Evolutionary conservation across 139 green algal species (phyloP), one percentile per base, ranked within the genome.

Genomic region (Ettlia oleoabundans): DNA sequence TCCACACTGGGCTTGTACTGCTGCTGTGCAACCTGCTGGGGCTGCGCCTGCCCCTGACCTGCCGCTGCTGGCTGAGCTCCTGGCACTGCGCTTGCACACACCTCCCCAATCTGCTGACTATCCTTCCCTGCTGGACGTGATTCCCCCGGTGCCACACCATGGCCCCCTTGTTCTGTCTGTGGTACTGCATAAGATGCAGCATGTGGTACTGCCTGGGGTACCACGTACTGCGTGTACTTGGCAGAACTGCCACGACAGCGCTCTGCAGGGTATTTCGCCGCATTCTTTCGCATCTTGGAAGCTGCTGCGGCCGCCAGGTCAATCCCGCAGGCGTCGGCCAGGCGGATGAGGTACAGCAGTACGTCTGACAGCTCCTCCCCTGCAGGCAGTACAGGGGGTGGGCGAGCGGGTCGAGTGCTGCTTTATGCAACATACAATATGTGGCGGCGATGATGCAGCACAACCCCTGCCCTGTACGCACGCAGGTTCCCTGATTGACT

Each of bases 291-390:
- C 19, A 95, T 64, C 61, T 87, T 96, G 87, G 35, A 63, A 51
- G 47, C 62, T 13, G 81, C 89, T 1, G 92, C 93, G 4, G 53
- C 35, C 0, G 69, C 88, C 51, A 97, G 87, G 82, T 97, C 91
- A 2, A 96, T 70, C 8, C 82, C 89, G 74, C 93, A 97, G 37
- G 87, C 63, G 68, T 97, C 93, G 5, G 92, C 82, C 38, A 96
- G 71, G 0, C 92, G 78, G 26, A 96, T 51, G 32, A 96, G 65
- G 68, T 96, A 95, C 58, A 96, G 85, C 66, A 95, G 86, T 53
- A 96, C 90, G 68, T 96, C 94, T 8, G 90, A 86, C 30, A 97
- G 63, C 83, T 95, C 92, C 79, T 97, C 90, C n/a, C n/a, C n/a
- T 21, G 43, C 73, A 38, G 67, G 51, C 51, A 61, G 51, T 15